These are phyloP conservation scores for Lathyrus oleraceus DNA, from an alignment of 306 rosid genomes.

Conservation along the genomic window DNA sequence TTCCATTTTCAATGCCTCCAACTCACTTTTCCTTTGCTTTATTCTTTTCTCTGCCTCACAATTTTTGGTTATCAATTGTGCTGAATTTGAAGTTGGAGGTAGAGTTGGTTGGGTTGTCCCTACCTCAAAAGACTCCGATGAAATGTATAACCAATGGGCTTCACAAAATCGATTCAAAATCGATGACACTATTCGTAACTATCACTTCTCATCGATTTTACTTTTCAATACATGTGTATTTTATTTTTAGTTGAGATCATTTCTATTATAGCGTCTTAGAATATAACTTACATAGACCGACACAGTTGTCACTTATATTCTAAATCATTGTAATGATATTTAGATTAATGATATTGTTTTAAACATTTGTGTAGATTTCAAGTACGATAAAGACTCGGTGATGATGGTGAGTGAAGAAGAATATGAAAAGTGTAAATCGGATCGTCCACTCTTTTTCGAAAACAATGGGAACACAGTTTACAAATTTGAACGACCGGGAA, in stretches of 20 bases:
- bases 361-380: slow-evolving; percentile 50
- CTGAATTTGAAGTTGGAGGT: slow-evolving; percentile 67
- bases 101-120: slow-evolving; percentile 67
- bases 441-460: slow-evolving; percentile 64
- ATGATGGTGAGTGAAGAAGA: slow-evolving; percentile 74
- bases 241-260: neutral
- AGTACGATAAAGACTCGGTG: slow-evolving; percentile 69
- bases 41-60: slow-evolving; percentile 37
- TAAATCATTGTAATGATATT: too few relatives aligned
- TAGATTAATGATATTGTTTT: neutral
- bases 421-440: slow-evolving; percentile 57
- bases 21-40: slow-evolving; percentile 34
- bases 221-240: neutral
- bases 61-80: slow-evolving; percentile 29
- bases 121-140: slow-evolving; percentile 37
- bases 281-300: too few relatives aligned
- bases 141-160: slow-evolving; percentile 71
- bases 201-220: neutral
- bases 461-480: slow-evolving; percentile 57
- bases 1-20: slow-evolving; percentile 23
- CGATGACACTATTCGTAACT: slow-evolving; percentile 73
- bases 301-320: too few relatives aligned
- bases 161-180: slow-evolving; percentile 67
- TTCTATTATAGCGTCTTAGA: too few relatives aligned
- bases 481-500: slow-evolving; percentile 55